These are phyloP conservation scores for Termitomyces sp. DNA, from an alignment of 768 basidiomycete genomes.

Conservation along the genomic window DNA sequence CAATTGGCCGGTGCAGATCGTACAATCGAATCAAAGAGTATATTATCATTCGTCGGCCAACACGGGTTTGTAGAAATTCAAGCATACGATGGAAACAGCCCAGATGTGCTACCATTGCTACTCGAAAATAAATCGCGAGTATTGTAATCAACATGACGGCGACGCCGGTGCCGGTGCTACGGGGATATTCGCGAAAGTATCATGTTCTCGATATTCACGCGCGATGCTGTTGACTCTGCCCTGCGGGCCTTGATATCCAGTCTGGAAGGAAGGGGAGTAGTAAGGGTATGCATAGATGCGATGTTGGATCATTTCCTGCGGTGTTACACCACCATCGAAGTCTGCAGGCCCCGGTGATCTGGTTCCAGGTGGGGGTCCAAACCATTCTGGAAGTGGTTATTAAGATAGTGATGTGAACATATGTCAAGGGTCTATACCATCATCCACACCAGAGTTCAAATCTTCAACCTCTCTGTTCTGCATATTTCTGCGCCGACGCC, in stretches of 20 bases:
- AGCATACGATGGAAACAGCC: not conserved
- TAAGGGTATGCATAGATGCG: not conserved
- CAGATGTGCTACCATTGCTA: not conserved
- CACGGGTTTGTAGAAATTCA: not conserved
- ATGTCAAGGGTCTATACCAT: not conserved
- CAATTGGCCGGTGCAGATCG: not conserved
- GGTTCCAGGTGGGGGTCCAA: constrained; percentile 5
- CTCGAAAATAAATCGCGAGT: not conserved
- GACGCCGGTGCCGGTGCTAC: not conserved
- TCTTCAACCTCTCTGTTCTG: not conserved
- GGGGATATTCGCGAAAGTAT: not conserved
- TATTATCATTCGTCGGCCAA: not conserved
- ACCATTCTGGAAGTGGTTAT: not conserved
- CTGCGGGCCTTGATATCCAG: not conserved
- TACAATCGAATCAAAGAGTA: not conserved
- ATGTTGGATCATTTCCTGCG: not conserved
- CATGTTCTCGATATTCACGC: not conserved
- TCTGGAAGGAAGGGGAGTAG: not conserved
- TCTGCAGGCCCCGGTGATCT: constrained; percentile 3
- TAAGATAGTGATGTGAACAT: not conserved
- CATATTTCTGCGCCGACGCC: not conserved
- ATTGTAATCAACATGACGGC: not conserved
- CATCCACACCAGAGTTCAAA: not conserved
- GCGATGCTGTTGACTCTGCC: not conserved
- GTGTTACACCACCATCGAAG: not conserved